phyloP scores from a whole-genome alignment of 164 flowering plant species.

The Liquidambar formosana region DNA sequence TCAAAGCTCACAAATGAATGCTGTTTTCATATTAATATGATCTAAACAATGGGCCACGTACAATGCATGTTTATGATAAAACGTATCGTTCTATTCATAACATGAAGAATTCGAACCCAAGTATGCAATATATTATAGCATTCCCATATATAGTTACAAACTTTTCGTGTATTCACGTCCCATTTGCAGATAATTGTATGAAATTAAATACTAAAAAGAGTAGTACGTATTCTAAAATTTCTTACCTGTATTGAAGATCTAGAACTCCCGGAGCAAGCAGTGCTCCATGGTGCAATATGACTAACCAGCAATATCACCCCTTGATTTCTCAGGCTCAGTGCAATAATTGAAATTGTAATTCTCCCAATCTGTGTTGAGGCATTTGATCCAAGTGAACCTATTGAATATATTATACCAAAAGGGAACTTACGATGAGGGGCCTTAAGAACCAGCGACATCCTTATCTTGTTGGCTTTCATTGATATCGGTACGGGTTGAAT shows the following conservation, averaged over 20 bases:
- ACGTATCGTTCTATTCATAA: no score
- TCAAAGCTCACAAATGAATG: no score
- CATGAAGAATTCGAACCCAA: background rate
- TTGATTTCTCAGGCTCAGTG: no score
- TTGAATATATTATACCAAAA: background rate
- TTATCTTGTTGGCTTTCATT: conserved; percentile 2
- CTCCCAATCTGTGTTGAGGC: no score
- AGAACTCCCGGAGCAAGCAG: no score
- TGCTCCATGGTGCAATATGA: no score
- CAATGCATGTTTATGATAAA: no score
- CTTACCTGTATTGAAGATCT: background rate
- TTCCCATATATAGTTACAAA: conserved; percentile 3
- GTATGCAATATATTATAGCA: background rate
- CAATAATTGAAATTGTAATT: no score
- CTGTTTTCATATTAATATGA: no score
- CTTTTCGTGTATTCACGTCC: background rate
- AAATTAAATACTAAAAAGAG: background rate
- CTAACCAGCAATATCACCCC: no score
- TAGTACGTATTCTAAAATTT: no score
- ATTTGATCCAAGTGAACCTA: background rate
- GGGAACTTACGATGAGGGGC: background rate
- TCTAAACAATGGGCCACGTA: no score
- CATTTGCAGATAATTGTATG: background rate
- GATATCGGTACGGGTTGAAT: conserved; percentile 1
- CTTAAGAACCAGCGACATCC: conserved; percentile 7